Evolutionary conservation across 805 yeast species (phyloP).

Genomic region (Barnettozyma botsteinii): DNA sequence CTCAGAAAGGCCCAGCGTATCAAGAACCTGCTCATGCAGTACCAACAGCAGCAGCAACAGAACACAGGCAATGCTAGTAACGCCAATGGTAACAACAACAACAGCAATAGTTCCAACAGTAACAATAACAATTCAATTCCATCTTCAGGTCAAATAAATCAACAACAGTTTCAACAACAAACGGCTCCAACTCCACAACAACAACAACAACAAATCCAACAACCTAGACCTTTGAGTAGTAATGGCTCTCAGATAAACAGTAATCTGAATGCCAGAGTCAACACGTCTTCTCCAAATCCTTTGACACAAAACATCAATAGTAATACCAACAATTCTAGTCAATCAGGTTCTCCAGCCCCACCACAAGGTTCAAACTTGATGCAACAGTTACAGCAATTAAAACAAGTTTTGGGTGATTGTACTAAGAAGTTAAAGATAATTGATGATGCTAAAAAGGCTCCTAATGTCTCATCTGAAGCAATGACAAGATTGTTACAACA

Average conservation of each 20-base stretch:
- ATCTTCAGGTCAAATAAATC: background rate
- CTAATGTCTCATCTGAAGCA: slow-evolving; percentile 40
- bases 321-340: slow-evolving; percentile 4
- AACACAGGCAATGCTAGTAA: too few relatives aligned
- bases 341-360: slow-evolving; percentile 9
- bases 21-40: slow-evolving; percentile 52
- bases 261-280: slow-evolving; percentile 5
- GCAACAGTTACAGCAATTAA: slow-evolving; percentile 38
- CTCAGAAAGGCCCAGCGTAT: slow-evolving; percentile 57
- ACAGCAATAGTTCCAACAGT: slow-evolving; percentile 8
- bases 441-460: slow-evolving; percentile 41
- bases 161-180: slow-evolving; percentile 14
- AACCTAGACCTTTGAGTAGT: slow-evolving; percentile 14
- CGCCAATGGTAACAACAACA: slow-evolving; percentile 12
- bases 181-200: background rate
- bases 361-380: slow-evolving; percentile 13
- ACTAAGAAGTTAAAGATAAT: slow-evolving; percentile 45
- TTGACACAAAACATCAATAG: slow-evolving; percentile 9
- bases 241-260: slow-evolving; percentile 1
- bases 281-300: slow-evolving; percentile 18
- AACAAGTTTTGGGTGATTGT: slow-evolving; percentile 42
- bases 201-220: slow-evolving; percentile 34
- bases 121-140: slow-evolving; percentile 7
- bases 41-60: slow-evolving; percentile 41
- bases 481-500: slow-evolving; percentile 40